Conservation (phyloP, 768 basidiomycete genomes). For the Harrya chromipes region DNA sequence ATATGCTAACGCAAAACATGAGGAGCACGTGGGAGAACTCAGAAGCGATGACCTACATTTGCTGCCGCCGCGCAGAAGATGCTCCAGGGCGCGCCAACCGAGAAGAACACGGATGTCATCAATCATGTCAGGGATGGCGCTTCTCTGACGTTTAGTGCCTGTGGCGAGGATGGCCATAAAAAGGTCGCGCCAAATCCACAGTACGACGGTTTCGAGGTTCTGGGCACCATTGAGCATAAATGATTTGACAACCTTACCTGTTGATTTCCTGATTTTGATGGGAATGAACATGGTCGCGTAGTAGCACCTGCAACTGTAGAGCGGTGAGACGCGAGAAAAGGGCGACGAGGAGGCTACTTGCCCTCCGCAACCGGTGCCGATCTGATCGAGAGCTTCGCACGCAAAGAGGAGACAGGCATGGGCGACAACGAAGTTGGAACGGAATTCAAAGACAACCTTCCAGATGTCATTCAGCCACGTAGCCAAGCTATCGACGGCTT, state of each 20-base stretch:
- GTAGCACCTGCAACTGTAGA: constrained; percentile 52
- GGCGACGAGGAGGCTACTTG: constrained; percentile 24
- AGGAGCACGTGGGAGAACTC: background rate
- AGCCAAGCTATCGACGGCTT: constrained; percentile 52
- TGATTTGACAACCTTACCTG: constrained; percentile 44
- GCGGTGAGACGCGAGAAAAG: constrained; percentile 5
- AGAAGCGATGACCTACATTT: constrained; percentile 31
- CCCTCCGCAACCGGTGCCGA: constrained; percentile 40
- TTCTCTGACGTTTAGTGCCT: constrained; percentile 27
- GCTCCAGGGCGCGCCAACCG: constrained; percentile 51
- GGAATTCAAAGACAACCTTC: constrained; percentile 57
- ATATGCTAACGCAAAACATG: constrained; percentile 3
- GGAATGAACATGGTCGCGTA: constrained; percentile 46
- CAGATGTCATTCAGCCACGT: constrained; percentile 66
- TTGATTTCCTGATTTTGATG: constrained; percentile 42
- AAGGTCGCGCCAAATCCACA: constrained; percentile 73
- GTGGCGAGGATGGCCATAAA: constrained; percentile 53
- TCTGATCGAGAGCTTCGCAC: constrained; percentile 43
- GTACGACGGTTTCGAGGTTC: constrained; percentile 41
- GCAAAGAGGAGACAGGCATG: constrained; percentile 57
- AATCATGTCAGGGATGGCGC: constrained; percentile 49
- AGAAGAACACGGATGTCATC: constrained; percentile 52
- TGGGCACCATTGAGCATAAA: constrained; percentile 49
- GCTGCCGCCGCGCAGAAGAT: constrained; percentile 53
- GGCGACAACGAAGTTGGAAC: constrained; percentile 46